Conservation (phyloP, 2,329 filamentous ascomycete genomes). For the Colletotrichum falcatum region DNA sequence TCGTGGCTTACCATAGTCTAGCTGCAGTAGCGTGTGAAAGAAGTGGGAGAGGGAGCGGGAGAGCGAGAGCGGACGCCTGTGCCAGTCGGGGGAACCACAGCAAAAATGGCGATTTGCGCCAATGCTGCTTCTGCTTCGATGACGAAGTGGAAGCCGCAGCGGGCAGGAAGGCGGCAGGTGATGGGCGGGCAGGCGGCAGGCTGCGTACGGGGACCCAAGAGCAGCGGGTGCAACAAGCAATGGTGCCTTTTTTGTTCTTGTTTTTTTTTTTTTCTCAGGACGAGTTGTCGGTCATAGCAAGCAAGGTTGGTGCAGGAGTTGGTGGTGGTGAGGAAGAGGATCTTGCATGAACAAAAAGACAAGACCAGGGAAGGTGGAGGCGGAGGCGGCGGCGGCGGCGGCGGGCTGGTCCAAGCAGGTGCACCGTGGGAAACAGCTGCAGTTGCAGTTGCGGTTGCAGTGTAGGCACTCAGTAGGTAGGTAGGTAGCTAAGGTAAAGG, state of each 20-base stretch:
- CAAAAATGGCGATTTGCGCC: slow-evolving; percentile 34
- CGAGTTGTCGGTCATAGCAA: slow-evolving; percentile 6
- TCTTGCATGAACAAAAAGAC: slow-evolving; percentile 39
- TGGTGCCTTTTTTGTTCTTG: slow-evolving; percentile 15
- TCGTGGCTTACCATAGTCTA: slow-evolving; percentile 37
- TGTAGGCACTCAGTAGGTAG: too few species aligned
- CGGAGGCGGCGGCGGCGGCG: slow-evolving; percentile 21
- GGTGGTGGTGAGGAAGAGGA: slow-evolving; percentile 36
- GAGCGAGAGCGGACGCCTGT: slow-evolving; percentile 15
- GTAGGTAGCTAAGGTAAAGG: background rate
- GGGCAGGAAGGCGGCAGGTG: slow-evolving; percentile 30
- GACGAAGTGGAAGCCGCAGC: slow-evolving; percentile 33
- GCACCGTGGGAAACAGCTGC: slow-evolving; percentile 12
- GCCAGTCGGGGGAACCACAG: slow-evolving; percentile 33
- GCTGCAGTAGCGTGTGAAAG: slow-evolving; percentile 31
- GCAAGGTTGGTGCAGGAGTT: slow-evolving; percentile 3
- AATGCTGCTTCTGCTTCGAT: slow-evolving; percentile 37
- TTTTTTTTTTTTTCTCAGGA: background rate
- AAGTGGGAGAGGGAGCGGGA: slow-evolving; percentile 16
- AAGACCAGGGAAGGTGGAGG: slow-evolving; percentile 39
- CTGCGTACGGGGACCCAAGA: slow-evolving; percentile 27
- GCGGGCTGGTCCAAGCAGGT: slow-evolving; percentile 31
- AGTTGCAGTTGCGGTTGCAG: too few species aligned
- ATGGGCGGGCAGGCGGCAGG: slow-evolving; percentile 26
- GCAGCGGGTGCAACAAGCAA: slow-evolving; percentile 30